Conservation (phyloP, 2,329 filamentous ascomycete genomes). For the Macrophomina phaseolina region DNA sequence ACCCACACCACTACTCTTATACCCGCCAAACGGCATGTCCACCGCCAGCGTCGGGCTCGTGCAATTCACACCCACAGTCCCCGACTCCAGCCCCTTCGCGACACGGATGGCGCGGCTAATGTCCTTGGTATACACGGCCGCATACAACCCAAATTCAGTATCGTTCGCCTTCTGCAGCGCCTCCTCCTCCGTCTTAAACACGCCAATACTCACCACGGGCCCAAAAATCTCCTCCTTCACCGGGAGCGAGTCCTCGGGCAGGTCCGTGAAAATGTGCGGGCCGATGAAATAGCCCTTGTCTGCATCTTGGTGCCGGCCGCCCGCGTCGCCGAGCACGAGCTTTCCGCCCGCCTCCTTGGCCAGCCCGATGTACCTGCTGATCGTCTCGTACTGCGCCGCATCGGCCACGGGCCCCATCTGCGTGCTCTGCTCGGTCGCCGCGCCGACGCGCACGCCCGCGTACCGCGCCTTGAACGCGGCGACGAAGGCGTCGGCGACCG, state of each 20-base stretch:
- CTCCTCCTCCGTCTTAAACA: constrained; percentile 44
- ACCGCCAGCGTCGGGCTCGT: constrained; percentile 39
- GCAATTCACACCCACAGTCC: constrained; percentile 49
- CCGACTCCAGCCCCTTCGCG: constrained; percentile 48
- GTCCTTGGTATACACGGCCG: constrained; percentile 46
- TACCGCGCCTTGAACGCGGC: constrained; percentile 37
- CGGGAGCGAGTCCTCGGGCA: constrained; percentile 47
- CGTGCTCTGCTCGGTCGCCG: constrained; percentile 30
- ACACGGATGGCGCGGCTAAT: constrained; percentile 46
- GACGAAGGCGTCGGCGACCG: constrained; percentile 68
- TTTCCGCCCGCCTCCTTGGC: constrained; percentile 50
- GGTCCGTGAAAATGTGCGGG: constrained; percentile 55
- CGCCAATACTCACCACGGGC: constrained; percentile 45
- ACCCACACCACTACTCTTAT: constrained; percentile 45
- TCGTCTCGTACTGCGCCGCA: constrained; percentile 33
- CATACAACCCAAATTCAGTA: constrained; percentile 47
- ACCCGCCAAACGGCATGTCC: constrained; percentile 51
- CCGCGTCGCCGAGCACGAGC: constrained; percentile 45
- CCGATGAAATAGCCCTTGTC: constrained; percentile 50
- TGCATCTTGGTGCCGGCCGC: constrained; percentile 37
- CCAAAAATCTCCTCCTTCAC: constrained; percentile 47
- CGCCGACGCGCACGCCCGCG: constrained; percentile 32
- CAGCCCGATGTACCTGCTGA: constrained; percentile 38
- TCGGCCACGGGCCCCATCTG: constrained; percentile 38
- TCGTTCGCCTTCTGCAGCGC: constrained; percentile 45